These are phyloP conservation scores for Beauveria brongniartii DNA, from an alignment of 2,329 filamentous ascomycete species.

Conservation along the genomic window DNA sequence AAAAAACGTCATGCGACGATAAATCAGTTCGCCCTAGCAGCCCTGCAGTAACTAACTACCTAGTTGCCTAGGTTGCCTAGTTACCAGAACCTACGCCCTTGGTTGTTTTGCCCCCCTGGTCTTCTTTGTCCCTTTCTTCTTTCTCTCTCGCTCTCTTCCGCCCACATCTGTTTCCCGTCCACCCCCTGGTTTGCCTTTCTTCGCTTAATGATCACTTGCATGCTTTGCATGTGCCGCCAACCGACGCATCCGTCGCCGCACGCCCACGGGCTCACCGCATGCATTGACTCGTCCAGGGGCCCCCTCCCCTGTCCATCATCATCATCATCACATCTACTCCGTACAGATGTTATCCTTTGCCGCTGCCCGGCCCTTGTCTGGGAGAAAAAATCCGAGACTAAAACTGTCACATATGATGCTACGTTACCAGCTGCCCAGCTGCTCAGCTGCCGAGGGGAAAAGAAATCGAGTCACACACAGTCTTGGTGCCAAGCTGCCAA, in stretches of 20 bases:
- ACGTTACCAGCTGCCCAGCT: too few species aligned
- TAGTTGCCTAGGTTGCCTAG: too few species aligned
- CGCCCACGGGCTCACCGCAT: neutral
- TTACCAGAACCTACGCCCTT: neutral
- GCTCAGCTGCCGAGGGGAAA: too few species aligned
- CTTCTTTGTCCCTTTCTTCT: neutral
- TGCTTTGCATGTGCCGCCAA: neutral
- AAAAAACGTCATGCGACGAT: neutral
- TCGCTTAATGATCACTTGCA: neutral
- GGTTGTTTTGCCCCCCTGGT: neutral
- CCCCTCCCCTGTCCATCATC: too few species aligned
- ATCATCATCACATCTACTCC: too few species aligned
- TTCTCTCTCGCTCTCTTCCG: neutral
- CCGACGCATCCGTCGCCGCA: neutral
- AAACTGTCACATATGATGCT: too few species aligned
- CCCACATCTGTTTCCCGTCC: neutral
- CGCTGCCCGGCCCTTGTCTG: too few species aligned
- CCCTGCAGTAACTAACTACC: neutral
- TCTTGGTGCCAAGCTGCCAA: too few species aligned
- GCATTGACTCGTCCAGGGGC: too few species aligned
- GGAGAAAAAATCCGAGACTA: too few species aligned
- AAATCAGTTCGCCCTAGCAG: conserved; percentile 1
- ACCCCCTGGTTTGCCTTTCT: neutral
- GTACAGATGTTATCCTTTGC: too few species aligned
- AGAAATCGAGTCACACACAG: neutral